These are phyloP conservation scores for Fusarium tricinctum DNA, from an alignment of 2,329 filamentous ascomycete genomes.

Conservation along the genomic window DNA sequence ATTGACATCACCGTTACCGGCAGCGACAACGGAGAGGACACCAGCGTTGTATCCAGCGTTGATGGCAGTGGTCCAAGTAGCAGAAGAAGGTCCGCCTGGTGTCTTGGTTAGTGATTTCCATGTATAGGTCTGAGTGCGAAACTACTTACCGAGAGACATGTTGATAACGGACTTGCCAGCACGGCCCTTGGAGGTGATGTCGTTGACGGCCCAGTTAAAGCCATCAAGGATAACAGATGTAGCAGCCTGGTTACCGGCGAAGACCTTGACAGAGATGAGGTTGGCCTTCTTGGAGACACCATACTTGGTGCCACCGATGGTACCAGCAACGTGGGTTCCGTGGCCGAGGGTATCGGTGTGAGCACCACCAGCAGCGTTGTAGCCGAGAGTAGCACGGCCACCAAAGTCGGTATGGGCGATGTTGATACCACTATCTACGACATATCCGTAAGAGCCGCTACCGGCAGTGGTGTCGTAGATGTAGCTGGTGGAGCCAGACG, in stretches of 20 bases:
- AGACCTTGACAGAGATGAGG: constrained; percentile 54
- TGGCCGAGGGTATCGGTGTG: constrained; percentile 57
- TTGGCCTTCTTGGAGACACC: constrained; percentile 59
- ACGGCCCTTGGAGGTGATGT: constrained; percentile 52
- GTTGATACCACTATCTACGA: constrained; percentile 73
- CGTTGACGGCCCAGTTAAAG: constrained; percentile 58
- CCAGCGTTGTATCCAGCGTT: constrained; percentile 57
- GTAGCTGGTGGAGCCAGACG: constrained; percentile 54
- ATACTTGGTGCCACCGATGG: constrained; percentile 56
- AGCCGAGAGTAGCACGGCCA: constrained; percentile 59
- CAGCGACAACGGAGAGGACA: constrained; percentile 61
- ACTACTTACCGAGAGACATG: constrained; percentile 57
- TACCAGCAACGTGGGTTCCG: constrained; percentile 61
- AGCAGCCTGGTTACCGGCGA: constrained; percentile 11
- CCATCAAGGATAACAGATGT: constrained; percentile 57
- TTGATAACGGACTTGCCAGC: constrained; percentile 55
- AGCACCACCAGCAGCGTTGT: constrained; percentile 55
- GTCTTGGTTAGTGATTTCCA: constrained; percentile 2
- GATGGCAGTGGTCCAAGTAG: constrained; percentile 59
- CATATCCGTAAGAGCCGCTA: constrained; percentile 67
- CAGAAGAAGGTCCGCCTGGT: constrained; percentile 51
- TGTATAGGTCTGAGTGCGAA: too few species aligned
- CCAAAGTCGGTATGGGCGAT: constrained; percentile 66
- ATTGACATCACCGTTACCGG: constrained; percentile 58
- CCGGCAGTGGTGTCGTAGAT: constrained; percentile 65